A percentile compares a stretch with the other conserved stretches of the same genome.
phyloP scores from a whole-genome alignment of 306 rosid species.

The Cicer yamashitae region DNA sequence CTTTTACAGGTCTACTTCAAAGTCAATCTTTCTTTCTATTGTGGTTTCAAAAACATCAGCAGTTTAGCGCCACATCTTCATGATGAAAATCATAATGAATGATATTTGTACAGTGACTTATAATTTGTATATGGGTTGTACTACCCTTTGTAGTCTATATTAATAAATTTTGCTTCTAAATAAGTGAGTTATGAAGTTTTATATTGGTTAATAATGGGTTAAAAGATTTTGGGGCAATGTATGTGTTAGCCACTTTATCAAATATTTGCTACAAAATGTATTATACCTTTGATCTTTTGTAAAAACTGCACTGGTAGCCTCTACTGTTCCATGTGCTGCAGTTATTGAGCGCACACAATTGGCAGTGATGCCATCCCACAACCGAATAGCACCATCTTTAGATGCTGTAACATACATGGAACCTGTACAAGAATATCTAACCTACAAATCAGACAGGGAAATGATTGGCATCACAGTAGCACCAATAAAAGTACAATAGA shows the following conservation, averaged over 20 bases:
- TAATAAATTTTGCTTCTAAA: not conserved
- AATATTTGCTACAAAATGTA: constrained; percentile 30
- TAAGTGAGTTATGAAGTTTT: not conserved
- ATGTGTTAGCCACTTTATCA: not conserved
- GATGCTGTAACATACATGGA: constrained; percentile 93
- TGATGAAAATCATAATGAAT: not conserved
- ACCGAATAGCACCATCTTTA: constrained; percentile 77
- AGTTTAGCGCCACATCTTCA: not conserved
- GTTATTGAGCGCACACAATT: constrained; percentile 71
- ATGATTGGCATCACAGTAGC: constrained; percentile 20
- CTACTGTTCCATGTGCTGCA: constrained; percentile 80
- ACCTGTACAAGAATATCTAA: constrained; percentile 83
- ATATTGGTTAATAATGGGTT: not conserved
- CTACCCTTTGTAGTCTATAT: not conserved
- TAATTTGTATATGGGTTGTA: not conserved
- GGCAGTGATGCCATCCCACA: constrained; percentile 93
- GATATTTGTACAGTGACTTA: not conserved
- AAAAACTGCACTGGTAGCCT: constrained; percentile 86
- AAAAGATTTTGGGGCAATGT: not conserved
- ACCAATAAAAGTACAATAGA: constrained; percentile 9
- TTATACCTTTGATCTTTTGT: constrained; percentile 81
- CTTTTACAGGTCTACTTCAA: not conserved
- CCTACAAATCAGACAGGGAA: constrained; percentile 57
- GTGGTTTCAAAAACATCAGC: not conserved
- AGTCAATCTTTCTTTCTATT: not conserved